Conservation (phyloP, 345 rosid genomes). For the Linum trigynum region DNA sequence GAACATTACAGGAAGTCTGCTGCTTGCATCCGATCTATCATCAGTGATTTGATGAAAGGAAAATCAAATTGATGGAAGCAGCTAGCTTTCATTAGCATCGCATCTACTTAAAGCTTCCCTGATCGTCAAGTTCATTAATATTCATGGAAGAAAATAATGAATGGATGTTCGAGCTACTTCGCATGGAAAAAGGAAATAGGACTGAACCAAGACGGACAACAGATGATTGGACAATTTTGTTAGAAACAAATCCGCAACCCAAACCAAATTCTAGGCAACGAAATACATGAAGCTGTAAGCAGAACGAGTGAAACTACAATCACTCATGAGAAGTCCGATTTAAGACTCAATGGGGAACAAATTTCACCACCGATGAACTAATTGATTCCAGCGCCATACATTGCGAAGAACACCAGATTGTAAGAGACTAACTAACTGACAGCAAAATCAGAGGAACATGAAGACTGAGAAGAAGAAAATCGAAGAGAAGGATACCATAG, state of each 20-base stretch:
- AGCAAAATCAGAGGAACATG: not conserved
- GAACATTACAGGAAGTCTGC: not conserved
- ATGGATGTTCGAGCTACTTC: not conserved
- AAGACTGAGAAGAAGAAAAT: not conserved
- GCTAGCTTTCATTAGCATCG: not conserved
- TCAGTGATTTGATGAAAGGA: not conserved
- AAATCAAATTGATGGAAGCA: not conserved
- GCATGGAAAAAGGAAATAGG: not conserved
- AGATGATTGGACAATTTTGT: too few relatives aligned
- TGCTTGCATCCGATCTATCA: not conserved
- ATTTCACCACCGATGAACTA: too few relatives aligned
- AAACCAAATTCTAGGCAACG: too few relatives aligned
- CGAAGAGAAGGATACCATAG: conserved; percentile 26
- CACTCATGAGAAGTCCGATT: not conserved
- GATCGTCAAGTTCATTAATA: not conserved
- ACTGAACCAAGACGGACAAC: not conserved
- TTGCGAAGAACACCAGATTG: not conserved
- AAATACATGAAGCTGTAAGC: too few relatives aligned
- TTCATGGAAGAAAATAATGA: not conserved
- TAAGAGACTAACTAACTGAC: not conserved
- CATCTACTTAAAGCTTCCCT: not conserved
- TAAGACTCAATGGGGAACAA: too few relatives aligned
- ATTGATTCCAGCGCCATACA: not conserved
- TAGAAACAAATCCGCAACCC: too few relatives aligned
- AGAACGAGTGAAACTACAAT: not conserved